Conservation (phyloP, 164 flowering plant genomes). For the Chloranthus sessilifolius region DNA sequence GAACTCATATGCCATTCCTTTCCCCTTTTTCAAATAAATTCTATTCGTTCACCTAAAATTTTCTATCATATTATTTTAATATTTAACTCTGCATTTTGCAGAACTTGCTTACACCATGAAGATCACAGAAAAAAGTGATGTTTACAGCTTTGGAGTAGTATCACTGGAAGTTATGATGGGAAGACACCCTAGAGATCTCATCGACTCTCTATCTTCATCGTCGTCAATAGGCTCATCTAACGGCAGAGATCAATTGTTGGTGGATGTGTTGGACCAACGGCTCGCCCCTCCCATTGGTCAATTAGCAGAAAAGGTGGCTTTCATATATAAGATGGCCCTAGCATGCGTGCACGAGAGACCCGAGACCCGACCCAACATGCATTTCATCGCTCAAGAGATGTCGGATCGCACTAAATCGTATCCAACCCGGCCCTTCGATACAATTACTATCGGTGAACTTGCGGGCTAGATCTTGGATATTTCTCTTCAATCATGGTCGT, state of each 20-base stretch:
- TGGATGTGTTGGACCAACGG: constrained; percentile 49
- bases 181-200: constrained; percentile 55
- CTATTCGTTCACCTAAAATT: too few relatives aligned
- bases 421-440: constrained; percentile 17
- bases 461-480: too few relatives aligned
- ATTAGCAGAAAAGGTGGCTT: constrained; percentile 45
- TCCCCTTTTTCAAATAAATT: too few relatives aligned
- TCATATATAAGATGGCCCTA: constrained; percentile 35
- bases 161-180: constrained; percentile 62
- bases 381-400: constrained; percentile 37
- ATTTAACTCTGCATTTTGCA: too few relatives aligned
- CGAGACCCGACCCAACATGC: constrained; percentile 65
- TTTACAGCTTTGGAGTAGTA: constrained; percentile 67
- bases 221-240: too few relatives aligned
- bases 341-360: constrained; percentile 43
- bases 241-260: background rate
- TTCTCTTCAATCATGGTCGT: too few relatives aligned
- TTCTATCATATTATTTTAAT: too few relatives aligned
- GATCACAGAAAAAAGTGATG: constrained; percentile 59
- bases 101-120: constrained; percentile 52
- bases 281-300: constrained; percentile 43
- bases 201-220: constrained; percentile 22
- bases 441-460: constrained; percentile 24
- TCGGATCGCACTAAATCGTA: constrained; percentile 27
- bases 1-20: too few relatives aligned